These are phyloP conservation scores for Paramecium caudatum DNA, from an alignment of 73 alveolate genomes.

Conservation along the genomic window DNA sequence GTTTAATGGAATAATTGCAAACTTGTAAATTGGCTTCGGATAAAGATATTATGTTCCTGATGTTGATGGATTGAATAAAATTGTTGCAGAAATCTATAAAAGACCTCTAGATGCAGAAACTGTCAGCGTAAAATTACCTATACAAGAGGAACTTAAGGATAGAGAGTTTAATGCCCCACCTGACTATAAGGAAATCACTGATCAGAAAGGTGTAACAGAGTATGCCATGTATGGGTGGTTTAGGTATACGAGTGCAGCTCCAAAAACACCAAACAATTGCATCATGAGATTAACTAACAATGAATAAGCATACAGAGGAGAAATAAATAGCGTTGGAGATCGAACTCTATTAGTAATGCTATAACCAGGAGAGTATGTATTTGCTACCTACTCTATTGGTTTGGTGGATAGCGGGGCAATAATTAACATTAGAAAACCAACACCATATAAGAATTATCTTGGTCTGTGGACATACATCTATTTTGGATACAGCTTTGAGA, in stretches of 20 bases:
- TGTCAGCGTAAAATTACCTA: not conserved
- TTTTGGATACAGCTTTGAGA: not conserved
- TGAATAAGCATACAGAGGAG: slow-evolving; percentile 45
- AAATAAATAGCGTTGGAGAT: slow-evolving; percentile 45
- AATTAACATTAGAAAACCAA: slow-evolving; percentile 22
- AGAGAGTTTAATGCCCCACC: slow-evolving; percentile 32
- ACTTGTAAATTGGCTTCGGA: not conserved
- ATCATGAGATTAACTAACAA: slow-evolving; percentile 27
- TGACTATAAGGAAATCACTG: slow-evolving; percentile 15
- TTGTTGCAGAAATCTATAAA: not conserved
- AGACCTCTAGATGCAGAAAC: not conserved
- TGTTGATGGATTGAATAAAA: not conserved
- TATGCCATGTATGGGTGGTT: slow-evolving; percentile 61
- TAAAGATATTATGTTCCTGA: not conserved
- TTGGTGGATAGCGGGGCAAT: not conserved
- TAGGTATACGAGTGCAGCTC: not conserved
- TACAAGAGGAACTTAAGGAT: not conserved
- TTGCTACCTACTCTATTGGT: slow-evolving; percentile 48
- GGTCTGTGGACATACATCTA: slow-evolving; percentile 48
- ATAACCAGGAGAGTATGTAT: slow-evolving; percentile 37
- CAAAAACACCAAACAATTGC: not conserved
- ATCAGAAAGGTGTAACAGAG: not conserved
- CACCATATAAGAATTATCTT: not conserved
- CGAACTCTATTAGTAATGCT: slow-evolving; percentile 48
- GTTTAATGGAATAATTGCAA: not conserved